These are phyloP conservation scores for Cenchrus purpureus DNA, from an alignment of 176 grass and related monocot species.

Conservation along the genomic window DNA sequence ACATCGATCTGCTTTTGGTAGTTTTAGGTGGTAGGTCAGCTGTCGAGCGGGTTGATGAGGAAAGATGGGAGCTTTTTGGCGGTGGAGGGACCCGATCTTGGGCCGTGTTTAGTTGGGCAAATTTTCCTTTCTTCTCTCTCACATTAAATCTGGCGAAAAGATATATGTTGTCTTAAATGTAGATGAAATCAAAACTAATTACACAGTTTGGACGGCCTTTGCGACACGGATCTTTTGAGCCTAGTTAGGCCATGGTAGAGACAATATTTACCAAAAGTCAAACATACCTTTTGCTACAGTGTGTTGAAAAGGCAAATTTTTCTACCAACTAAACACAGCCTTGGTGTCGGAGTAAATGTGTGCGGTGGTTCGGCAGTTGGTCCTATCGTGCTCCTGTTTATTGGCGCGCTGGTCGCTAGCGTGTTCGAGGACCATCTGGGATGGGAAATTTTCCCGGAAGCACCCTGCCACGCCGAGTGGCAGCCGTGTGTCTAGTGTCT, in stretches of 20 bases:
- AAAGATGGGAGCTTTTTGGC: neutral
- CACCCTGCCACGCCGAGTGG: neutral
- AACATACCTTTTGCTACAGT: too few relatives aligned
- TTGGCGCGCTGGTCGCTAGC: neutral
- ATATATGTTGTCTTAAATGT: too few relatives aligned
- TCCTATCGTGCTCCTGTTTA: neutral
- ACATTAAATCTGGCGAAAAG: too few relatives aligned
- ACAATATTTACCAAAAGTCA: too few relatives aligned
- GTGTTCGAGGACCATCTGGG: neutral
- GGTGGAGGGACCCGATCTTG: neutral
- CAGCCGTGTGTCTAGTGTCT: neutral
- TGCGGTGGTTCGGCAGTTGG: neutral
- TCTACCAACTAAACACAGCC: too few relatives aligned
- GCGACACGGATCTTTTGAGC: too few relatives aligned
- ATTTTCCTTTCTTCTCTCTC: too few relatives aligned
- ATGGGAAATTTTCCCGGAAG: neutral
- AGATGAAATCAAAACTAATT: too few relatives aligned
- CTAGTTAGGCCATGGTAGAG: too few relatives aligned
- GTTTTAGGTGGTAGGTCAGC: conserved; percentile 22
- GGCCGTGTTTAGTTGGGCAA: too few relatives aligned
- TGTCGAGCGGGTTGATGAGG: neutral
- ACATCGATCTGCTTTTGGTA: conserved; percentile 19
- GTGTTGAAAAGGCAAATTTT: too few relatives aligned
- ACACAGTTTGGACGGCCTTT: too few relatives aligned
- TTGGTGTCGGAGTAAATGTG: neutral